Base-by-base conservation (phyloP, 2,329 filamentous ascomycete genomes). In the Talaromyces verruculosus region DNA sequence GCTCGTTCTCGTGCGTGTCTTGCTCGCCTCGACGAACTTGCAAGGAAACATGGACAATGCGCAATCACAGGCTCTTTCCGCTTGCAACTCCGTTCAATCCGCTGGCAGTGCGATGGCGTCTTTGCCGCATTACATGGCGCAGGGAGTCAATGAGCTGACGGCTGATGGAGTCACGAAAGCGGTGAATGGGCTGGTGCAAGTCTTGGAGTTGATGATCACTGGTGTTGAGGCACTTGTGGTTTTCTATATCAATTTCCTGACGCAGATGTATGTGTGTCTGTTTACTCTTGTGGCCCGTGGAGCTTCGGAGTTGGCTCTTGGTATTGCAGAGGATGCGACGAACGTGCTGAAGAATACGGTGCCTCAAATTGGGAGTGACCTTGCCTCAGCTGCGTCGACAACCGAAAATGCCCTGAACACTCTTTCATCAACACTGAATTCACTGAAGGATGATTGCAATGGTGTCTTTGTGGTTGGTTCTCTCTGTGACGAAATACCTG, bases 101-200 rank as follows among this genome's bases (percentile, higher is more conserved):
- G 87, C 96, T 71, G 95, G 94, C 69, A 97, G 93, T 76, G 87
- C 92, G 67, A 94, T 99, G 92, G 95, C 94, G 45, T 98, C 95
- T 43, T 97, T 98, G 93, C 95, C 95, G 65, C 91, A 97, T 79
- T 98, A 97, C 80, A 89, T 98, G 76, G 91, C 93, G 1, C 83
- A 86, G 61, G 95, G 95, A 64, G 89, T 97, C 75, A 99, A 99
- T 79, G 87, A 92, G 67, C 81, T 98, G 71, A 90, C 92, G 7
- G 91, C 92, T 37, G 85, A 85, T 58, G 89, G 91, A 65, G 89
- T 98, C 70, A 91, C 93, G 71, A 88, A 89, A 71, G 88, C 92
- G 8, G 88, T 98, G 69, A 85, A 88, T 68, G 94, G 88, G 59
- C 85, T 98, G 76, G 91, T 95, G 77, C 83, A 87, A 49, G 88